phyloP scores from a whole-genome alignment of 2,329 filamentous ascomycete genomes.

The Fusarium protoensiforme region DNA sequence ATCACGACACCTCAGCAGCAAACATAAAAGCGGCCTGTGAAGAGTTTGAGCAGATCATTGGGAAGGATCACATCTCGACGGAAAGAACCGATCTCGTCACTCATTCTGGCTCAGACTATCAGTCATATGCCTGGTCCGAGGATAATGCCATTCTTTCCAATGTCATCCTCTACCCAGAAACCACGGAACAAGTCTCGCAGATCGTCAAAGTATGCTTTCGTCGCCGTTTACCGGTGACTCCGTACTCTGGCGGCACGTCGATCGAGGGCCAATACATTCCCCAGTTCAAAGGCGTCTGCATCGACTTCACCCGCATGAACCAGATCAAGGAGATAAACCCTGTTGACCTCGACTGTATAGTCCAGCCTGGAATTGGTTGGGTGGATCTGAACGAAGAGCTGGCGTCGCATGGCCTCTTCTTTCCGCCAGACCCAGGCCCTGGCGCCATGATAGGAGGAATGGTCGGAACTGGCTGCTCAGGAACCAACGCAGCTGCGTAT shows the following conservation, averaged over 20 bases:
- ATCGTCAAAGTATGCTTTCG: slow-evolving; percentile 78
- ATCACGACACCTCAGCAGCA: neutral
- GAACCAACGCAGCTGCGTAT: neutral
- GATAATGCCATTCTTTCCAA: neutral
- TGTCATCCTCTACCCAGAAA: slow-evolving; percentile 71
- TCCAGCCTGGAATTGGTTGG: neutral
- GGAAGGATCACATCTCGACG: slow-evolving; percentile 13
- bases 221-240: slow-evolving; percentile 66
- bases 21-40: slow-evolving; percentile 5
- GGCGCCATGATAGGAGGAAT: neutral
- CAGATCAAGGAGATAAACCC: neutral
- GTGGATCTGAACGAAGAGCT: neutral
- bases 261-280: neutral
- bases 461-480: neutral
- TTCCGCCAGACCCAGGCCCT: neutral
- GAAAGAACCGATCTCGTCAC: slow-evolving; percentile 3
- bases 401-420: neutral
- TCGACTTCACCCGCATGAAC: neutral
- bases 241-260: slow-evolving; percentile 59
- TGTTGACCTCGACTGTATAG: neutral
- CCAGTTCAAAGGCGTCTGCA: neutral
- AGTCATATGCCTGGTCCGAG: slow-evolving; percentile 22
- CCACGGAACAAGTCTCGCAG: slow-evolving; percentile 77
- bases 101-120: slow-evolving; percentile 27
- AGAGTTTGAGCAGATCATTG: slow-evolving; percentile 1